Base-by-base conservation (phyloP, 768 basidiomycete genomes). In the Sutorius australiensis region DNA sequence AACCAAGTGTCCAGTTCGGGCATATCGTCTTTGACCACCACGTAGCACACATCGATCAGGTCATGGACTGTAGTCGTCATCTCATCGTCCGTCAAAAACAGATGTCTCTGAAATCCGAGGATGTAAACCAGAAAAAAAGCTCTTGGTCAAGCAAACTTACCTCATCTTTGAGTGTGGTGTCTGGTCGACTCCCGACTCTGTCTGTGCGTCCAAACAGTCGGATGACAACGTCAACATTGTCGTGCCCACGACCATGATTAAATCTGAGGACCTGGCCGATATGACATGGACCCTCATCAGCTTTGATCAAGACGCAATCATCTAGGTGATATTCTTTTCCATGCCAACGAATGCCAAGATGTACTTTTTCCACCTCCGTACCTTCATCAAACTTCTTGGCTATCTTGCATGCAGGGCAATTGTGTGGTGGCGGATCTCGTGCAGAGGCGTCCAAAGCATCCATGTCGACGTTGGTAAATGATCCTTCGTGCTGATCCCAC, bases 281-380 rank as follows among this genome's bases (percentile, higher is more conserved):
- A 27, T 77, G 60, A 4, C 80, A 83, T 1, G 81, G 79, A 0
- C 83, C 83, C 1, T 72, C 55, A 0, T 72, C 65, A 0, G 77
- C 59, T 39, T 65, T 73, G 61, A 83, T 77, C 6, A 83, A 69
- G 5, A 81, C 79, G 55, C 80, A 87, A 34, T 91, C 89, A 39
- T 81, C 67, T 0, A 72, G 45, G 49, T 92, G 89, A 55, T 83
- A 90, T 0, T 67, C 67, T 2, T 70, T 58, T 0, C 79, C 80
- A 10, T 66, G 68, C 60, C 73, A 81, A 0, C 72, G 65, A 24
- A 87, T 53, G 0, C 81, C 85, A 17, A 67, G 67, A 0, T 58
- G 52, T n/a, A 78, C 59, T 28, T 55, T 64, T 1, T 58, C 54
- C 12, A 68, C 63, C n/a, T 60, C 53, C 16, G 57, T 49, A 11